Evolutionary conservation across 75 land plant genomes (phyloP).

Genomic region (Selaginella moellendorffii): DNA sequence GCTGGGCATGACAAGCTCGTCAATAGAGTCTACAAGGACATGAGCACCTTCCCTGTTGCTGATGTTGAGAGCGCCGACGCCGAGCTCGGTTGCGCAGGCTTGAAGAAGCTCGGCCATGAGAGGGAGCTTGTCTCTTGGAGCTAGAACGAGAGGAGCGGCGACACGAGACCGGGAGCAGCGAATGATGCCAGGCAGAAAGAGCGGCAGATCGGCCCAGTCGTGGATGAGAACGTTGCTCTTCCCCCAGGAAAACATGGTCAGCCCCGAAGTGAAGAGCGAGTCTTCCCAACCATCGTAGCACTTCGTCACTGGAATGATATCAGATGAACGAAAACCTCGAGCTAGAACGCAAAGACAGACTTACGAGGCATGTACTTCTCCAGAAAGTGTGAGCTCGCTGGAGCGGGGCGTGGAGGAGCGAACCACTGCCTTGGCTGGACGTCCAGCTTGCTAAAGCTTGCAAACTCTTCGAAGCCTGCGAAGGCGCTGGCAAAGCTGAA

Average conservation of each 20-base stretch:
- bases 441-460: neutral
- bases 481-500: neutral
- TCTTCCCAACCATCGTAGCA: no score
- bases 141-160: neutral
- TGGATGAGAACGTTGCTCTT: neutral
- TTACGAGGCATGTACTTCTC: neutral
- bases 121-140: neutral
- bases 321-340: neutral
- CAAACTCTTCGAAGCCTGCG: neutral
- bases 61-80: neutral
- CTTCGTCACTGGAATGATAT: neutral
- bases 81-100: neutral
- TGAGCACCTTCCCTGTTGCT: neutral
- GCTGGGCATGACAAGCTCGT: neutral
- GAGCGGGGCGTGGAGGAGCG: no score
- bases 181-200: neutral
- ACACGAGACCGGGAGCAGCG: neutral
- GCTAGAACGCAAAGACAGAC: neutral
- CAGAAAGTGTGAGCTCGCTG: no score
- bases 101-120: slow-evolving; percentile 1
- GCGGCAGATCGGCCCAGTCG: neutral
- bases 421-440: neutral
- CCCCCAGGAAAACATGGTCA: neutral
- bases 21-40: neutral
- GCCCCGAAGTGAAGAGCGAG: slow-evolving; percentile 1